Base-by-base conservation (phyloP, 75 land plant species). In the Pinus tabuliformis region DNA sequence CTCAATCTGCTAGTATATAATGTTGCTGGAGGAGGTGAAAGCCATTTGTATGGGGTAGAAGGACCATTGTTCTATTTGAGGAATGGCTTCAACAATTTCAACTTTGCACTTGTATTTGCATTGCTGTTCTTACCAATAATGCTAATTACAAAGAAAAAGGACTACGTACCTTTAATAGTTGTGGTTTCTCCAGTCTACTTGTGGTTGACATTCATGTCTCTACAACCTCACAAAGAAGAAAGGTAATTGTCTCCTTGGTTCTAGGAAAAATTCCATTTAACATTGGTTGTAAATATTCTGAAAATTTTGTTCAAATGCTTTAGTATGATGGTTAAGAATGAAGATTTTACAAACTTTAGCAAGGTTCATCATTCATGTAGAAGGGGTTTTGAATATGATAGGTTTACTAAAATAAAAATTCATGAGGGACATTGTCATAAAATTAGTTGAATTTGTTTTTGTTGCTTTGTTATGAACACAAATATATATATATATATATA, bases 181-280 rank as follows among this genome's bases (percentile, higher is more conserved):
- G 86, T 91, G 6, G 79, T 90, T 22, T 95, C 86, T 18, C 98
- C 99, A 18, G 28, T 95, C 16, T 97, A 91, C 80, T 78, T 95
- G 26, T 97, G 99, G 99, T 68, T 97, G 83, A 91, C 73, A 58
- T 97, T 97, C 79, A 95, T 97, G 99, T 91, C 99, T 54, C 75
- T 97, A 80, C 99, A 97, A 77, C 87, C 98, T 56, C 99, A 97
- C 79, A 97, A 97, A 81, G 99, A 97, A 84, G 99, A 97, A 86
- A 93, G 99, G 99, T 95, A 22, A 74, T 49, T 18, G 3, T 58
- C 3, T 17, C 60, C 9, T 65, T 73, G 72, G 78, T 76, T 33
- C 22, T 76, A 18, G 22, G 12, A 68, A 68, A n/a, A 68, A 68
- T 9, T 68, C 22, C 52, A 39, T 42, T 68, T 68, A 22, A n/a